These are phyloP conservation scores for Aaosphaeria arxii DNA, from an alignment of 2,329 filamentous ascomycete genomes.

Conservation along the genomic window DNA sequence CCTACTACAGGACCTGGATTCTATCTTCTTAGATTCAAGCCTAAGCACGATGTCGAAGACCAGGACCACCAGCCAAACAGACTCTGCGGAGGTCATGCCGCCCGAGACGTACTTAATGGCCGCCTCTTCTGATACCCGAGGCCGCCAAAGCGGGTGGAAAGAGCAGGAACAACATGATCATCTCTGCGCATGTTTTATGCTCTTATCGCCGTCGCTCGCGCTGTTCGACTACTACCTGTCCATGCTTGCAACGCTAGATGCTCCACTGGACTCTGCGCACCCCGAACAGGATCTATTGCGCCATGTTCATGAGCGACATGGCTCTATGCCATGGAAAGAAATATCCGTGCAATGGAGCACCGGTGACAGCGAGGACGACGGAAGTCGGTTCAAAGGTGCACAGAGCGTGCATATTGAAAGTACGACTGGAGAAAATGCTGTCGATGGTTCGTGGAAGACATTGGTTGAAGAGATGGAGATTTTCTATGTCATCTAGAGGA, in stretches of 20 bases:
- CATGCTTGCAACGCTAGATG: conserved; percentile 17
- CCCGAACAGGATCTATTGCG: conserved; percentile 39
- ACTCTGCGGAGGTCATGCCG: conserved; percentile 8
- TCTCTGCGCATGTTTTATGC: conserved; percentile 32
- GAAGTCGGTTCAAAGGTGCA: conserved; percentile 28
- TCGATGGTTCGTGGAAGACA: conserved; percentile 4
- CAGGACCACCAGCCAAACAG: background rate
- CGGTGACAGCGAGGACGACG: conserved; percentile 23
- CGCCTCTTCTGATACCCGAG: conserved; percentile 7
- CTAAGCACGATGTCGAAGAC: conserved; percentile 4
- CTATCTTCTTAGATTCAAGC: conserved; percentile 31
- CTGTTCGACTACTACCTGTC: conserved; percentile 24
- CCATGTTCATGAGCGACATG: conserved; percentile 31
- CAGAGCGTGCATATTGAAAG: conserved; percentile 41
- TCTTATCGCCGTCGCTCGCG: conserved; percentile 18
- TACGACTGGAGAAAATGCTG: conserved; percentile 6
- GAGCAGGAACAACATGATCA: conserved; percentile 11
- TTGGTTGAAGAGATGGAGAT: conserved; percentile 8
- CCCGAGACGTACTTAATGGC: conserved; percentile 26
- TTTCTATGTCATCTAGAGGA: background rate
- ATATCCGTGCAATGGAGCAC: conserved; percentile 38
- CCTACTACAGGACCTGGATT: conserved; percentile 24
- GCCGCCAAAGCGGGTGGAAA: conserved; percentile 7
- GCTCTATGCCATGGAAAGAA: conserved; percentile 42
- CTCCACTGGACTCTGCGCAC: conserved; percentile 21